Base-by-base conservation (phyloP, 108 stramenopile species). In the Phaeodactylum tricornutum region DNA sequence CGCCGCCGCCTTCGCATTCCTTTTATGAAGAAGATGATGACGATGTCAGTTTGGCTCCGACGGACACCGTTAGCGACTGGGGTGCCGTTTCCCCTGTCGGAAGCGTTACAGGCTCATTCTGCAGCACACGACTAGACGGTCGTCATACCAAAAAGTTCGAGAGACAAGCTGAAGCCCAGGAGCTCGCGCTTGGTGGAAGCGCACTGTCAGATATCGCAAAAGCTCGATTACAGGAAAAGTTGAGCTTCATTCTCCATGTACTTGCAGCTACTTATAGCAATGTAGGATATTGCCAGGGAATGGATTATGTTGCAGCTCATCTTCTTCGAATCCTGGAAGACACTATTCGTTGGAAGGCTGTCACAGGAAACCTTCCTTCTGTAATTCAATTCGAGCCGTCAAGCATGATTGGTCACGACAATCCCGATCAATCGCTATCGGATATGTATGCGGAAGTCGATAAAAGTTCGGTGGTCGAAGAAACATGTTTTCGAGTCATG, bases 301-400 rank as follows among this genome's bases (percentile, higher is more conserved):
- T 86, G 89, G 89, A 91, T 61, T 91, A 91, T 38, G 59, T 91
- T 29, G 89, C 84, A 39, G 89, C 89, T 22, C 89, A 91, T 61
- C 61, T 91, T 46, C 79, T 91, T 26, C 63, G 89, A 32, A 75
- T 86, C 21, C 54, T 91, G 23, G 84, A 91, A 51, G 89, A 91
- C 28, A 91, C 89, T 14, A 64, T 91, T 39, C 53, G 69, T 20
- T 79, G 77, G 45, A 72, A 70, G 14, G 79, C 72, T 17, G 62
- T 64, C 4, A 61, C 77, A 27, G 59, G 69, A 1, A 66, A 59
- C 22, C 54, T 89, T 32, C 80, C 80, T 9, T 33, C 37, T 19
- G 30, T 52, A 5, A 63, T 61, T 22, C 14, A 29, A n/a, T 50
- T 55, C 14, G 53, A 53, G 15, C 32, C 29, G 3, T 34, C 14